Base-by-base conservation (phyloP, 495 filamentous ascomycete species). In the Lepraria neglecta region DNA sequence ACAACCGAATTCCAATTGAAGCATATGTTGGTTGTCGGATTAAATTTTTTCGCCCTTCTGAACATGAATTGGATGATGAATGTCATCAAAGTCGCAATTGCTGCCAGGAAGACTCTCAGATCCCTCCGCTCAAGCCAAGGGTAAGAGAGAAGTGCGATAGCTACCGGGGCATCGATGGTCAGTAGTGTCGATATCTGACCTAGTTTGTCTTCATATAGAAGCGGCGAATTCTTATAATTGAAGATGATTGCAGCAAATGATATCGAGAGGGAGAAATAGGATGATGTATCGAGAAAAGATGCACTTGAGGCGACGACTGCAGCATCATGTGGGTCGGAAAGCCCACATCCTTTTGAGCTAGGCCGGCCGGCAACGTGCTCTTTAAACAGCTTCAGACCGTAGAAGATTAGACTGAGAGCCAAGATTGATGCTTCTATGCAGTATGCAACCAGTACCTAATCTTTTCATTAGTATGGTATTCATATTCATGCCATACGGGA, bases 131-230 rank as follows among this genome's bases (percentile, higher is more conserved):
- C 35, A 43, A 57, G 38, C 38, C 38, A 44, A 10, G 38, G 19
- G 40, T 57, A 57, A 10, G 38, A 57, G 15, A 57, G 30, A 43
- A 57, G 38, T 1, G 9, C 7, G n/a, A 45, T 57, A n/a, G 35
- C 55, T 19, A 44, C 9, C 17, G 38, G 38, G n/a, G 55, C 24
- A 19, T 57, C 27, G 40, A 57, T 57, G 4, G 55, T 43, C 10
- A 57, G 21, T 0, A 57, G 21, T 44, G 55, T 57, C 4, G 55
- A 44, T 42, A 33, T 44, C 40, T 44, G 38, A n/a, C 55, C 21
- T 17, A 44, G 55, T 44, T 44, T 43, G 24, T 44, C 55, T 57
- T 57, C 55, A 28, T 57, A 45, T 44, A 57, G 55, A 27, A 57
- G 38, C 1, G 55, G 38, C 27, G 21, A 10, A 9, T 30, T 17